A percentile compares a stretch with the other conserved stretches of the same genome.
Evolutionary conservation across 495 filamentous ascomycete species (phyloP).

Genomic region (Chlorociboria aeruginascens): DNA sequence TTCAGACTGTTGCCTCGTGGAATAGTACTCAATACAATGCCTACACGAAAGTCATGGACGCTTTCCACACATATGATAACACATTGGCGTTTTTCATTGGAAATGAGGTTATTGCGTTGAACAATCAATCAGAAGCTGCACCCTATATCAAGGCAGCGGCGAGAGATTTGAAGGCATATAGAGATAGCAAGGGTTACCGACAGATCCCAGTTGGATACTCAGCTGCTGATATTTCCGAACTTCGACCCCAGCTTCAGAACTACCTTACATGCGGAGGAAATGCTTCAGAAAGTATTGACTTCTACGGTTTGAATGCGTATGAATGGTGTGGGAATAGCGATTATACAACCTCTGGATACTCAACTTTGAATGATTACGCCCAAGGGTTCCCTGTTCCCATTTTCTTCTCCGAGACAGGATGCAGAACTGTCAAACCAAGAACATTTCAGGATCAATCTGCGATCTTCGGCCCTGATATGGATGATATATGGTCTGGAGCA

Average conservation of each 20-base stretch:
- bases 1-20: conserved; percentile 47
- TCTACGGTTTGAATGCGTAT: conserved; percentile 79
- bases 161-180: conserved; percentile 72
- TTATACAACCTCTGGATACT: conserved; percentile 59
- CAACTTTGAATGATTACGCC: conserved; percentile 41
- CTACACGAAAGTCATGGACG: conserved; percentile 63
- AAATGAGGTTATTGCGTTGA: conserved; percentile 65
- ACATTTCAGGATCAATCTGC: conserved; percentile 64
- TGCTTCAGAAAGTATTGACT: conserved; percentile 60
- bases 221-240: conserved; percentile 71
- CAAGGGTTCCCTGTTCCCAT: conserved; percentile 59
- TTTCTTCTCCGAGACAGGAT: conserved; percentile 77
- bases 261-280: conserved; percentile 71
- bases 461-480: conserved; percentile 66
- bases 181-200: conserved; percentile 66
- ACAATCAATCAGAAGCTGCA: conserved; percentile 52
- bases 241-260: conserved; percentile 79
- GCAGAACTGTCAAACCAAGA: conserved; percentile 55
- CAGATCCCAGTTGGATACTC: conserved; percentile 80
- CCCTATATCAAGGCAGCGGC: conserved; percentile 74
- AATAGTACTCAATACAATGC: conserved; percentile 52
- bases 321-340: conserved; percentile 68
- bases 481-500: conserved; percentile 62
- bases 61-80: conserved; percentile 70
- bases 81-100: conserved; percentile 73